Conservation (phyloP, 331 rosid species). For the Cydonia oblonga region DNA sequence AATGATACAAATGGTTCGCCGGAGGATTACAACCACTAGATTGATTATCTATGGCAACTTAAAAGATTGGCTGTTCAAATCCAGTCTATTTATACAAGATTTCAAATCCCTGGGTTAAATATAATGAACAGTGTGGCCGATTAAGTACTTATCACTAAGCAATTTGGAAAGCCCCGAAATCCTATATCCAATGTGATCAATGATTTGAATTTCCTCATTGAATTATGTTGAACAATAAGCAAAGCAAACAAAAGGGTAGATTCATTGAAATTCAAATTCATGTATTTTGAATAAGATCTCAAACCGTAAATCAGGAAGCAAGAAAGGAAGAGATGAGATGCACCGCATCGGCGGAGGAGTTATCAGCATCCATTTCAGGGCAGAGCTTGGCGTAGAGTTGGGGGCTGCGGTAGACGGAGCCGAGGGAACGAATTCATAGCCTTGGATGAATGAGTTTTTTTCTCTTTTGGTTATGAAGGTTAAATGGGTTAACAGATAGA, state of each 20-base stretch:
- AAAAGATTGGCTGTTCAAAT: background rate
- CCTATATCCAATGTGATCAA: background rate
- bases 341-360: constrained; percentile 86
- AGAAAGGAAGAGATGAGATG: background rate
- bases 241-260: background rate
- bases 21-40: background rate
- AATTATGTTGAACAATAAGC: background rate
- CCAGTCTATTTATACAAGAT: background rate
- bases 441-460: no score
- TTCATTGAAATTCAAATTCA: background rate
- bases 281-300: background rate
- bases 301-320: background rate
- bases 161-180: background rate
- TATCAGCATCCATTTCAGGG: constrained; percentile 61
- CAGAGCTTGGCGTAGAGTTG: constrained; percentile 31
- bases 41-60: background rate
- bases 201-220: background rate
- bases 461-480: no score
- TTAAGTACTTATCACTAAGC: background rate
- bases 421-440: constrained; percentile 25
- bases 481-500: no score
- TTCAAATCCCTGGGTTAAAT: background rate
- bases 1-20: no score
- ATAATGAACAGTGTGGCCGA: background rate
- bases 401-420: constrained; percentile 85